Evolutionary conservation across 306 rosid genomes (phyloP).

Genomic region (Hylodesmum podocarpum): DNA sequence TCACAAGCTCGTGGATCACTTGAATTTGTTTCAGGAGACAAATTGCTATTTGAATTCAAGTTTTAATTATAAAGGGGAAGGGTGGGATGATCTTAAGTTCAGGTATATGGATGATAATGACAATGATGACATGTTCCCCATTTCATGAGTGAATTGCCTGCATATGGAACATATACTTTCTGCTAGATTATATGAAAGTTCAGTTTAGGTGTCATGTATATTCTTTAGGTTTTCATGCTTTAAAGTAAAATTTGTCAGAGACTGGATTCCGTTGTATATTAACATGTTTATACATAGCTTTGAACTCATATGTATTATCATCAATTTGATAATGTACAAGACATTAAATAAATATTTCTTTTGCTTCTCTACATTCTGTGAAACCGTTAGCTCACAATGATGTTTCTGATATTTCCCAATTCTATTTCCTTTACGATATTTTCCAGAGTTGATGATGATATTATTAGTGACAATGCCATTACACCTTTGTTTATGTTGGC

Average conservation of each 20-base stretch:
- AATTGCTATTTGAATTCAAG: constrained; percentile 81
- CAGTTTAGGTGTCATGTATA: constrained; percentile 46
- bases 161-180: constrained; percentile 40
- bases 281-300: constrained; percentile 19
- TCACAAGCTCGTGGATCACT: constrained; percentile 94
- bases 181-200: constrained; percentile 27
- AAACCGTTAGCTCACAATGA: not conserved
- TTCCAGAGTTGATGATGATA: not conserved
- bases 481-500: not conserved
- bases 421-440: not conserved
- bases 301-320: constrained; percentile 26
- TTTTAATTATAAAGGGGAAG: constrained; percentile 70
- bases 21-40: constrained; percentile 90
- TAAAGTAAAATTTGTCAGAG: not conserved
- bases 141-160: constrained; percentile 41
- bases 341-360: constrained; percentile 10
- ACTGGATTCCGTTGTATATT: constrained; percentile 18
- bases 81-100: constrained; percentile 68
- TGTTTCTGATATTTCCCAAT: not conserved
- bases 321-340: constrained; percentile 28
- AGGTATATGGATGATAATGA: constrained; percentile 65
- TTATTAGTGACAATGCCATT: not conserved
- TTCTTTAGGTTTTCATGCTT: constrained; percentile 29
- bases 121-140: constrained; percentile 53
- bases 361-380: constrained; percentile 4